phyloP scores from a whole-genome alignment of 2,329 filamentous ascomycete species.

The Trichoderma koningii region DNA sequence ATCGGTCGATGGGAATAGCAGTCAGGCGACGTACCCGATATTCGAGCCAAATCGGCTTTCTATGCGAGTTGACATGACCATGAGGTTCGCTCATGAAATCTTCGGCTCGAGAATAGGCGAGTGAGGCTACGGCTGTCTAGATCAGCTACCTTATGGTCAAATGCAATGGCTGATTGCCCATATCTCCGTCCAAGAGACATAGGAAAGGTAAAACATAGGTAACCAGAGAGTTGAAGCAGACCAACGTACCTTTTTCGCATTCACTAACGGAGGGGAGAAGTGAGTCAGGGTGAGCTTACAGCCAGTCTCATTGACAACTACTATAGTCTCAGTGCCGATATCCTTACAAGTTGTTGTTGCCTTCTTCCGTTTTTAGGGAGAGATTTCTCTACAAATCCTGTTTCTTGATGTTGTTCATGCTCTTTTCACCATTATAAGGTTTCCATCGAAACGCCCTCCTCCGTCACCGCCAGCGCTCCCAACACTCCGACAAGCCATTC shows the following conservation, averaged over 20 bases:
- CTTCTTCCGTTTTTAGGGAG: too few species aligned
- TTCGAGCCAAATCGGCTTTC: slow-evolving; percentile 35
- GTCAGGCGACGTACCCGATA: slow-evolving; percentile 32
- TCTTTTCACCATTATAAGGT: not conserved
- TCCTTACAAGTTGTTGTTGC: too few species aligned
- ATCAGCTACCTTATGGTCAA: not conserved
- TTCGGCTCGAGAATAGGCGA: not conserved
- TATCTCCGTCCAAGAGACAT: too few species aligned
- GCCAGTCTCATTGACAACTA: too few species aligned
- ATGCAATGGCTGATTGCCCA: not conserved
- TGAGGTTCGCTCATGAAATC: not conserved
- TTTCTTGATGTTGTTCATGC: too few species aligned
- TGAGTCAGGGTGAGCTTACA: too few species aligned
- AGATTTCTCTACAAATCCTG: not conserved
- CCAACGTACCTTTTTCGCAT: not conserved
- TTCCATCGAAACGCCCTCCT: slow-evolving; percentile 30
- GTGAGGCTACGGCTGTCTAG: not conserved
- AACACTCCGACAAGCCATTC: slow-evolving; percentile 30
- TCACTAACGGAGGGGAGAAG: too few species aligned
- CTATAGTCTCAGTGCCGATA: too few species aligned
- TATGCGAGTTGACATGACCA: not conserved
- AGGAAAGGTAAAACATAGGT: too few species aligned
- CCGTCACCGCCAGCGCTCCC: slow-evolving; percentile 32
- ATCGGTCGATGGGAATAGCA: not conserved
- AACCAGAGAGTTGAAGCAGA: too few species aligned